Conservation (phyloP, 495 filamentous ascomycete species). For the Trichoderma virens region DNA sequence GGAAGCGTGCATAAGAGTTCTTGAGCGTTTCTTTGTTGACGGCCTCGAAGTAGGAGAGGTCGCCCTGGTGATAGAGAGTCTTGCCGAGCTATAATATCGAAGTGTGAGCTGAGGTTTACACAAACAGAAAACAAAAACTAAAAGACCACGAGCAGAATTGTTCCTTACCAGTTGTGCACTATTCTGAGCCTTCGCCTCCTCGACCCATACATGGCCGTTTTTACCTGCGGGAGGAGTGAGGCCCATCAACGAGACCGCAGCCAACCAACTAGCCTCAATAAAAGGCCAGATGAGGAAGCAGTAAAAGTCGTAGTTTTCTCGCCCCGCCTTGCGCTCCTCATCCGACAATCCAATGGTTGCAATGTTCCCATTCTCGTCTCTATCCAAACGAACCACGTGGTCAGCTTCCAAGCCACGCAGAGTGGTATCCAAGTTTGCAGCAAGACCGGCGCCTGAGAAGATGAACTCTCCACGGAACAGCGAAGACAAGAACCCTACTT, state of each 20-base stretch:
- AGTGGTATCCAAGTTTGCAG: slow-evolving; percentile 70
- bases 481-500: slow-evolving; percentile 83
- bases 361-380: slow-evolving; percentile 47
- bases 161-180: slow-evolving; percentile 64
- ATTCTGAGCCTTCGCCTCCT: slow-evolving; percentile 67
- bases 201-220: slow-evolving; percentile 65
- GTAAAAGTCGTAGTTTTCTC: slow-evolving; percentile 97
- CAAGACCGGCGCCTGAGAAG: slow-evolving; percentile 79
- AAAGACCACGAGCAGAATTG: background rate
- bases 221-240: slow-evolving; percentile 63
- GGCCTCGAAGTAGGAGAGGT: slow-evolving; percentile 92
- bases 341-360: slow-evolving; percentile 65
- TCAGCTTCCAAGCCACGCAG: slow-evolving; percentile 70
- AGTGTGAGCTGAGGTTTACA: slow-evolving; percentile 11
- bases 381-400: slow-evolving; percentile 63
- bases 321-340: slow-evolving; percentile 62
- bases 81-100: slow-evolving; percentile 65
- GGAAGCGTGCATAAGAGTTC: slow-evolving; percentile 81
- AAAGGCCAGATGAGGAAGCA: slow-evolving; percentile 98
- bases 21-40: slow-evolving; percentile 97
- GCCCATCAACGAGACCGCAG: slow-evolving; percentile 75
- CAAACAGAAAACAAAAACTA: background rate
- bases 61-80: slow-evolving; percentile 94
- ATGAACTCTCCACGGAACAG: slow-evolving; percentile 97
- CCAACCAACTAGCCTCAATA: slow-evolving; percentile 88